Evolutionary conservation across 163 green algal species (phyloP).

Genomic region (Chlorella variabilis): DNA sequence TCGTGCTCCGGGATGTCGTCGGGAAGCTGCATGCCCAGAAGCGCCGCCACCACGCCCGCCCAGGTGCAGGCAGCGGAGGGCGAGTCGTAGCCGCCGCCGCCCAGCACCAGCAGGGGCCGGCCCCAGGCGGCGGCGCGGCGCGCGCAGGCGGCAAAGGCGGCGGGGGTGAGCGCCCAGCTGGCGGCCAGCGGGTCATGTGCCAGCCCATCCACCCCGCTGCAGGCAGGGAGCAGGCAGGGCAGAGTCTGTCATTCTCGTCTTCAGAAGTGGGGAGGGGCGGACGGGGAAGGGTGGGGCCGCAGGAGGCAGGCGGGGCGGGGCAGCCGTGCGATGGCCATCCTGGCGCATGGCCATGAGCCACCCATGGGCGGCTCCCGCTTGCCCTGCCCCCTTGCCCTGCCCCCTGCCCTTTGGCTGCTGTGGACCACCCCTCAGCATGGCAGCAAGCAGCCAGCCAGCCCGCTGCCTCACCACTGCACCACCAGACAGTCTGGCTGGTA

Average conservation of each 20-base stretch:
- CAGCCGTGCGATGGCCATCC: too few relatives aligned
- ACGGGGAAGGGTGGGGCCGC: too few relatives aligned
- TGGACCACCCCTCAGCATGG: slow-evolving; percentile 15
- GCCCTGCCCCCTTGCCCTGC: neutral
- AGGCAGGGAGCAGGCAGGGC: neutral
- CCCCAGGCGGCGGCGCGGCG: slow-evolving; percentile 2
- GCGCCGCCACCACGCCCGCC: slow-evolving; percentile 14
- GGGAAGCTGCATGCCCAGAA: slow-evolving; percentile 23
- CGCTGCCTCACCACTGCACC: slow-evolving; percentile 28
- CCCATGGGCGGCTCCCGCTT: too few relatives aligned
- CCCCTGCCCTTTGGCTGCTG: too few relatives aligned
- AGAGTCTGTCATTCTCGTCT: neutral
- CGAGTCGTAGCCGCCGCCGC: slow-evolving; percentile 37
- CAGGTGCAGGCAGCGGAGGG: slow-evolving; percentile 19
- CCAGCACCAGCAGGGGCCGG: slow-evolving; percentile 47
- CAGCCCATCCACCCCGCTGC: slow-evolving; percentile 42
- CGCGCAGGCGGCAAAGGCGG: slow-evolving; percentile 5
- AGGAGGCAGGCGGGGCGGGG: too few relatives aligned
- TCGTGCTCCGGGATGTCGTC: slow-evolving; percentile 45
- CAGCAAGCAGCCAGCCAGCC: slow-evolving; percentile 24
- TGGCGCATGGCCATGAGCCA: too few relatives aligned
- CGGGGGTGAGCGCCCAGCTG: slow-evolving; percentile 28
- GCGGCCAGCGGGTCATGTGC: slow-evolving; percentile 36
- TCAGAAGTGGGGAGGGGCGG: too few relatives aligned
- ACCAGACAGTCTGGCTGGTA: slow-evolving; percentile 33